A percentile compares a stretch with the other conserved stretches of the same genome.
phyloP scores from a whole-genome alignment of 495 filamentous ascomycete species.

The Cryomyces antarcticus region DNA sequence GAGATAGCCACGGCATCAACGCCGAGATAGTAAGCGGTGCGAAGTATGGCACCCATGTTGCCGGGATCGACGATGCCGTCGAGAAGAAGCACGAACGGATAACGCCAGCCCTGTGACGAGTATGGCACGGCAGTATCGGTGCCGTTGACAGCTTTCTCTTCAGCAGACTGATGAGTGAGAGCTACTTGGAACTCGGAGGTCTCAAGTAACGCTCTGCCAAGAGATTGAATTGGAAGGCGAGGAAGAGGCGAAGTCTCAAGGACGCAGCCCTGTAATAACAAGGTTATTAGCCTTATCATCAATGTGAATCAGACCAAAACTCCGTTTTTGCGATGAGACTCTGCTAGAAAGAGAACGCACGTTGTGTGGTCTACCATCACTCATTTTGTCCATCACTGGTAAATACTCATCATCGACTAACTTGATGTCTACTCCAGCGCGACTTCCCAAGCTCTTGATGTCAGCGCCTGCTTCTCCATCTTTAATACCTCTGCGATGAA shows the following conservation, averaged over 20 bases:
- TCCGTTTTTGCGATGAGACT: too few relatives aligned
- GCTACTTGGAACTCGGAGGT: slow-evolving; percentile 29
- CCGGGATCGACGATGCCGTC: slow-evolving; percentile 73
- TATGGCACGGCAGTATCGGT: slow-evolving; percentile 20
- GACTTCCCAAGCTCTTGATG: slow-evolving; percentile 37
- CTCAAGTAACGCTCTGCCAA: slow-evolving; percentile 20
- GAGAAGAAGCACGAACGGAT: slow-evolving; percentile 60
- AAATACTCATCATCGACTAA: slow-evolving; percentile 32
- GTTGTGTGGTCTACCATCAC: slow-evolving; percentile 69
- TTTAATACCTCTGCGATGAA: slow-evolving; percentile 29
- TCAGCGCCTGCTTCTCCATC: slow-evolving; percentile 18
- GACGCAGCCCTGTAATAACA: slow-evolving; percentile 34
- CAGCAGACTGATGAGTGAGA: slow-evolving; percentile 45
- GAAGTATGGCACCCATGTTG: slow-evolving; percentile 76
- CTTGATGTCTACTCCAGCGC: slow-evolving; percentile 32
- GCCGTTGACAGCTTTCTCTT: slow-evolving; percentile 55
- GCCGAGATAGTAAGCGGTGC: slow-evolving; percentile 70
- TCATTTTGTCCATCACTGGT: slow-evolving; percentile 63
- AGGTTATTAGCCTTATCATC: too few relatives aligned
- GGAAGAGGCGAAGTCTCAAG: slow-evolving; percentile 75
- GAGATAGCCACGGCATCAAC: slow-evolving; percentile 36
- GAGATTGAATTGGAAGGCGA: slow-evolving; percentile 40
- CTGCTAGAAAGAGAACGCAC: too few relatives aligned
- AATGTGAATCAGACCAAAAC: too few relatives aligned
- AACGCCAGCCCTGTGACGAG: slow-evolving; percentile 24